These are phyloP conservation scores for Asterella californica DNA, from an alignment of 225 moss, liverwort and hornwort genomes.

Conservation along the genomic window DNA sequence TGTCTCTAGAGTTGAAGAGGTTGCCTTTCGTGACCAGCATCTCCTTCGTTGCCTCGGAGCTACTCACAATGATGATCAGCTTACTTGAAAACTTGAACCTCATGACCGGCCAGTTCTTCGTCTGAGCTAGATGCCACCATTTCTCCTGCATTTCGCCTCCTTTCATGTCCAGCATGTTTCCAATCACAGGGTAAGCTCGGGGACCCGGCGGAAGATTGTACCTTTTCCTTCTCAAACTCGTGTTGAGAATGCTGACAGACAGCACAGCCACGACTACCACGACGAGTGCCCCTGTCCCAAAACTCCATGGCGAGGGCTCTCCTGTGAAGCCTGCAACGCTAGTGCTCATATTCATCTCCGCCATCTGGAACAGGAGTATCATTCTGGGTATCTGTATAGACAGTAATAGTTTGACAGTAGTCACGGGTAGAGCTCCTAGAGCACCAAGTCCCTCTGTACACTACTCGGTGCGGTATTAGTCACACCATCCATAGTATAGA, in stretches of 20 bases:
- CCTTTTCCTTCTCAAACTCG: neutral
- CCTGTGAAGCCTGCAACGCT: too few relatives aligned
- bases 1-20: neutral
- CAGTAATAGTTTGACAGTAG: too few relatives aligned
- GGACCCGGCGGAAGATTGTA: conserved; percentile 7
- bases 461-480: too few relatives aligned
- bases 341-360: too few relatives aligned
- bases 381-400: too few relatives aligned
- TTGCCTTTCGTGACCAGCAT: conserved; percentile 5
- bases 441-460: too few relatives aligned
- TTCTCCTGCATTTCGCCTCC: neutral
- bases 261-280: neutral
- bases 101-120: neutral
- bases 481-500: too few relatives aligned
- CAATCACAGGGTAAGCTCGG: neutral
- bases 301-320: neutral
- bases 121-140: neutral
- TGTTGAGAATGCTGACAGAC: neutral
- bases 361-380: too few relatives aligned
- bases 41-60: neutral
- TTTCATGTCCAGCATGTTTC: neutral
- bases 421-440: too few relatives aligned
- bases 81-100: neutral
- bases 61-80: neutral
- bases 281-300: neutral